Evolutionary conservation across 169 alveolate species (phyloP).

Genomic region (Babesia bigemina): DNA sequence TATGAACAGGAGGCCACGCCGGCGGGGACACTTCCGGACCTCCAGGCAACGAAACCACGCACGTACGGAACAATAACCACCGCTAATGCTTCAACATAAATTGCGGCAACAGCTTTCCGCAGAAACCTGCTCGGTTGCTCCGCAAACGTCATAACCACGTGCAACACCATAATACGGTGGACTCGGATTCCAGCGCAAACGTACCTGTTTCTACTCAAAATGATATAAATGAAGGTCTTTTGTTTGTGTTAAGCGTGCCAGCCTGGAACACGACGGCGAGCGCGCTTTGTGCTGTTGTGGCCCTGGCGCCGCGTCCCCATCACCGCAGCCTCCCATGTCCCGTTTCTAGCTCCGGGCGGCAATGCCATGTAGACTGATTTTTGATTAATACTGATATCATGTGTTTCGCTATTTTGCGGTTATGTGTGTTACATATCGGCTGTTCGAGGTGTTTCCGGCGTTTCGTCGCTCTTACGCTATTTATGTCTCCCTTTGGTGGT

Average conservation of each 20-base stretch:
- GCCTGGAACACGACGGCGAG: not conserved
- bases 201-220: not conserved
- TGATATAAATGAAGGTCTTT: constrained; percentile 4
- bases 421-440: too few relatives aligned
- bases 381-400: too few relatives aligned
- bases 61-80: not conserved
- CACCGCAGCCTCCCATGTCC: constrained; percentile 9
- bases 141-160: not conserved
- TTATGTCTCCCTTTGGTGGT: too few relatives aligned
- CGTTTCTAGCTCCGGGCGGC: not conserved
- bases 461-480: too few relatives aligned
- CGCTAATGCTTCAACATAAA: too few relatives aligned
- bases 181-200: constrained; percentile 5
- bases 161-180: constrained; percentile 20
- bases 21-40: not conserved
- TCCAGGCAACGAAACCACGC: not conserved
- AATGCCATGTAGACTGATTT: too few relatives aligned
- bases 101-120: not conserved
- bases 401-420: too few relatives aligned
- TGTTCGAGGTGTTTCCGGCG: too few relatives aligned
- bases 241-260: not conserved
- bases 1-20: not conserved
- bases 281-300: not conserved
- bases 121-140: not conserved
- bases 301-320: constrained; percentile 40